A percentile compares a stretch with the other conserved stretches of the same genome.
phyloP scores from a whole-genome alignment of 257 asterid genomes.

The Solanum paucissectum region DNA sequence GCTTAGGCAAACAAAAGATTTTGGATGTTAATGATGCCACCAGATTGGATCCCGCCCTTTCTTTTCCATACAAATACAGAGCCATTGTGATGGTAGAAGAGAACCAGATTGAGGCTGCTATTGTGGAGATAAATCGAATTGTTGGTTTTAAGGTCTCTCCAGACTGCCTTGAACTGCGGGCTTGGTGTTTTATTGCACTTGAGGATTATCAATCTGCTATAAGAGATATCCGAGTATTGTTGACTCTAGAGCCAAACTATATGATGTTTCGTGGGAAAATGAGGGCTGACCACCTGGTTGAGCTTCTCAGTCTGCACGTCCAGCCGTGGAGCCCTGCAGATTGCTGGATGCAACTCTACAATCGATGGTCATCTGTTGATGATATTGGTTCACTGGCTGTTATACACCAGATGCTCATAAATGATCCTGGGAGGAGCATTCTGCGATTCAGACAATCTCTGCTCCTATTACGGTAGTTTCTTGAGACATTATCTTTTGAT shows the following conservation, averaged over 20 bases:
- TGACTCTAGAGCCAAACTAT: conserved; percentile 36
- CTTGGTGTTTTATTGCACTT: conserved; percentile 34
- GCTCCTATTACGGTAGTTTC: conserved; percentile 32
- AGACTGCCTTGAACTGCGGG: conserved; percentile 35
- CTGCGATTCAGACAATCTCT: conserved; percentile 37
- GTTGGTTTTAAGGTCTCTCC: conserved; percentile 36
- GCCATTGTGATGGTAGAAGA: conserved; percentile 36
- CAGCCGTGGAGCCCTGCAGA: conserved; percentile 43
- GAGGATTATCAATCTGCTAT: conserved; percentile 36
- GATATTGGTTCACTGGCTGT: conserved; percentile 44
- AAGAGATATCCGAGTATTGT: conserved; percentile 34
- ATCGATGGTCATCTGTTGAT: conserved; percentile 45
- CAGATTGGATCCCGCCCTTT: conserved; percentile 36
- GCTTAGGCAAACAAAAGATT: conserved; percentile 27
- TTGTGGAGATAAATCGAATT: conserved; percentile 28
- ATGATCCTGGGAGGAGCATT: conserved; percentile 33
- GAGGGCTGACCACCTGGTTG: conserved; percentile 39
- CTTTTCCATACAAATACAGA: conserved; percentile 36
- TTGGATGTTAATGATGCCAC: conserved; percentile 34
- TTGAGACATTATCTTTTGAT: background rate
- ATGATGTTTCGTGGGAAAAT: conserved; percentile 33
- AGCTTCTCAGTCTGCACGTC: conserved; percentile 22
- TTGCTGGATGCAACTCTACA: conserved; percentile 47
- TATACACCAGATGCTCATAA: conserved; percentile 33
- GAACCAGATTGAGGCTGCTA: conserved; percentile 23